Conservation (phyloP, 140 eudicot genomes). For the Flaveria floridana region DNA sequence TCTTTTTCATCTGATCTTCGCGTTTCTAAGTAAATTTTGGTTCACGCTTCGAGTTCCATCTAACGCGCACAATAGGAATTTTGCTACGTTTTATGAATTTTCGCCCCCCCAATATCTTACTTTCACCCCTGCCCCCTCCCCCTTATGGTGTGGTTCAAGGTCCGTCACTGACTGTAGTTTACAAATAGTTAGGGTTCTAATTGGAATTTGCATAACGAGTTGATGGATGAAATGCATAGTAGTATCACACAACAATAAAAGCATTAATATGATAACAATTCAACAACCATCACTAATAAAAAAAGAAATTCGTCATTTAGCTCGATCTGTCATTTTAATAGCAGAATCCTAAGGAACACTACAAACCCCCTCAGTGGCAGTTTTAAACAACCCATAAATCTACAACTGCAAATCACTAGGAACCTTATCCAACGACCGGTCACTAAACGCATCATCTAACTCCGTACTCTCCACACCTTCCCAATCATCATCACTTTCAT, state of each 20-base stretch:
- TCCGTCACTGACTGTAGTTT: too few species aligned
- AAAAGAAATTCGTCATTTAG: conserved; percentile 58
- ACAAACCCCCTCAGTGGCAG: conserved; percentile 92
- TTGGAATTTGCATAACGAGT: too few species aligned
- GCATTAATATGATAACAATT: neutral
- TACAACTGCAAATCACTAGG: conserved; percentile 77
- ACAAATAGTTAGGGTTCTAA: too few species aligned
- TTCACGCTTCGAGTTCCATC: too few species aligned
- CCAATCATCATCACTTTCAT: conserved; percentile 45
- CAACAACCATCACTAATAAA: neutral
- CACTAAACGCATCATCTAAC: conserved; percentile 82
- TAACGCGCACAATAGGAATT: too few species aligned
- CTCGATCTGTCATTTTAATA: conserved; percentile 81
- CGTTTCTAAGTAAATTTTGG: too few species aligned
- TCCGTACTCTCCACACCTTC: conserved; percentile 53
- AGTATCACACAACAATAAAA: neutral
- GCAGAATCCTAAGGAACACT: conserved; percentile 74
- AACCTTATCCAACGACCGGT: conserved; percentile 48
- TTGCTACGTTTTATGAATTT: too few species aligned
- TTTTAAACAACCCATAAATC: conserved; percentile 81
- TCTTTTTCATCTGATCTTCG: too few species aligned
- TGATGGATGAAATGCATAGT: neutral
- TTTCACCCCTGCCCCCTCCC: too few species aligned
- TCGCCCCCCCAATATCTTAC: too few species aligned
- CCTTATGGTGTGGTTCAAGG: too few species aligned